Base-by-base conservation (phyloP, 371 early-diverging fungal species). In the Mucor racemosus region DNA sequence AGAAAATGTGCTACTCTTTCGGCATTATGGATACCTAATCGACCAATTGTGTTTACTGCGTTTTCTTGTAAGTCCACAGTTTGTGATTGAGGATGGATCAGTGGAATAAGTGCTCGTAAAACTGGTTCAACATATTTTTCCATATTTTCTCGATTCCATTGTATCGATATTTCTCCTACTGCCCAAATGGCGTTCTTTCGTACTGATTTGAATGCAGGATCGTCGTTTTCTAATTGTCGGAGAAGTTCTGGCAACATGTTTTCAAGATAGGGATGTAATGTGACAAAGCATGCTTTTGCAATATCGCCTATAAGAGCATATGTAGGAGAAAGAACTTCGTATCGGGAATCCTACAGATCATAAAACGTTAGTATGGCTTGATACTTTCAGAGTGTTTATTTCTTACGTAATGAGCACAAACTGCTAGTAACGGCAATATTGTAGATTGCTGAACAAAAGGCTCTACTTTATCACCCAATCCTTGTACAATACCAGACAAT, bases 121-220 rank as follows among this genome's bases (percentile, higher is more conserved):
- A 97, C 73, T 9, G 90, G 88, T 40, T 82, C 77, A 8, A 93
- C 84, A 76, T 88, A 94, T 8, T 75, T 78, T 64, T 83, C 76
- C 77, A 92, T 90, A 17, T 84, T 88, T 14, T 76, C 72, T 36
- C 78, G 62, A 7, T 76, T 80, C 62, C 86, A 88, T 76, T 93
- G 87, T 26, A 96, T 77, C 4, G 96, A 91, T 63, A 98, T 92
- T 82, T 98, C 98, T 35, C 97, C 99, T 1, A 88, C 88, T 1
- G 97, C 93, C 99, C 99, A 98, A 9, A 91, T 86, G 1, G 97
- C 97, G 74, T 98, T 98, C 76, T 96, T 98, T 74, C 91, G 88
- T 13, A 91, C 92, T 40, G 88, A 86, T 44, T 50, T 65, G 35
- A 89, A 86, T 63, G 83, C 79, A 11, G 86, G 84, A 33, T 78